Evolutionary conservation across 2,329 filamentous ascomycete species (phyloP).

Genomic region (Aspergillus cejpii): DNA sequence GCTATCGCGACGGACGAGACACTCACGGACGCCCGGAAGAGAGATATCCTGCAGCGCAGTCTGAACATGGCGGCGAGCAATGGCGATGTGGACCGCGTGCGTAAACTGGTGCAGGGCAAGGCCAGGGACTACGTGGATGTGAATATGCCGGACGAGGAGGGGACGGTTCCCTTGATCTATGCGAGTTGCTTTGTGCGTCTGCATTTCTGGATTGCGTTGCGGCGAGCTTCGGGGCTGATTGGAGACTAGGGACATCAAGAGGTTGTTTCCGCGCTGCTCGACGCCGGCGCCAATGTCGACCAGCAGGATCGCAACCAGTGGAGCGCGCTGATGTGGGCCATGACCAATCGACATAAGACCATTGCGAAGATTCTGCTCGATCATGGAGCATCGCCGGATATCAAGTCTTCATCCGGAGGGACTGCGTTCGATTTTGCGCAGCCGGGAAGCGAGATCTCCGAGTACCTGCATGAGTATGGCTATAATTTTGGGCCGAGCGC

Average conservation of each 20-base stretch:
- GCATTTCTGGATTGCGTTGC: conserved; percentile 1
- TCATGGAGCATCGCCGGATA: conserved; percentile 88
- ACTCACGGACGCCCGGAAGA: conserved; percentile 70
- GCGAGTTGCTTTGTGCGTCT: conserved; percentile 85
- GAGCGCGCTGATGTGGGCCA: conserved; percentile 99
- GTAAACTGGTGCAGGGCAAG: conserved; percentile 65
- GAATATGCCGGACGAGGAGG: conserved; percentile 84
- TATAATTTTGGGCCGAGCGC: conserved; percentile 54
- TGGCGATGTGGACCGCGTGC: conserved; percentile 77
- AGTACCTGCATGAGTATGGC: conserved; percentile 88
- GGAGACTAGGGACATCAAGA: conserved; percentile 68
- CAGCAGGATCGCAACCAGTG: conserved; percentile 93
- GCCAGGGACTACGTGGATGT: conserved; percentile 73
- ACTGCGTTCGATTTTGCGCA: conserved; percentile 95
- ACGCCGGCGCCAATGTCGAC: conserved; percentile 82
- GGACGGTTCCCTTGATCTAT: conserved; percentile 93
- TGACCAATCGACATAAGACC: conserved; percentile 95
- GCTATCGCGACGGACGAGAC: conserved; percentile 68
- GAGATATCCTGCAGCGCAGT: conserved; percentile 71
- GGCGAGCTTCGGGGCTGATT: conserved; percentile 6
- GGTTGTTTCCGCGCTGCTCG: conserved; percentile 75
- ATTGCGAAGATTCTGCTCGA: conserved; percentile 91
- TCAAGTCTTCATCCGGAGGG: conserved; percentile 87
- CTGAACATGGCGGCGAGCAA: conserved; percentile 96
- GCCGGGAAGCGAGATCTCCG: conserved; percentile 92